Percentiles rank a stretch among this genome's conserved stretches.
These are phyloP conservation scores for Talaromyces sp. DNA, from an alignment of 2,329 filamentous ascomycete species.

Conservation along the genomic window DNA sequence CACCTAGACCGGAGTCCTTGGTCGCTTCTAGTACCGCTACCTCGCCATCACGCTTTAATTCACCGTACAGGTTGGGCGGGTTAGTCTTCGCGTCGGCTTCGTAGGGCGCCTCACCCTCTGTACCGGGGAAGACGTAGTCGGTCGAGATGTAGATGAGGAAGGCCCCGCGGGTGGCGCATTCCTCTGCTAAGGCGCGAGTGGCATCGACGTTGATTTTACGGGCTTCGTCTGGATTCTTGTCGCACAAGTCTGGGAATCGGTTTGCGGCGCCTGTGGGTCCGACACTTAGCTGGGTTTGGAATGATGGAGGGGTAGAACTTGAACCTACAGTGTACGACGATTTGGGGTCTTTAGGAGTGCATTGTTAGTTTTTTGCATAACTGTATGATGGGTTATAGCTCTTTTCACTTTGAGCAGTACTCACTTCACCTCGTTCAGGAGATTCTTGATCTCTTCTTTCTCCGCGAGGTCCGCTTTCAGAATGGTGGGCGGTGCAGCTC, in stretches of 20 bases:
- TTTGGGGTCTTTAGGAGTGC: constrained; percentile 62
- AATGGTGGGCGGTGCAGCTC: constrained; percentile 70
- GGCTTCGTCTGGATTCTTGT: constrained; percentile 75
- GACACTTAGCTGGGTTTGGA: constrained; percentile 10
- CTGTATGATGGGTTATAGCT: background rate
- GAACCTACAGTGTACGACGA: constrained; percentile 81
- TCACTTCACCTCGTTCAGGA: constrained; percentile 58
- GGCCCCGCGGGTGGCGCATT: constrained; percentile 60
- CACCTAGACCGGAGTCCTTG: constrained; percentile 57
- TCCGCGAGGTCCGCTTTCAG: constrained; percentile 59
- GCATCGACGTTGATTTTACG: constrained; percentile 74
- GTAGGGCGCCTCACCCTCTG: constrained; percentile 84
- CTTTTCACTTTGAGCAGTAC: constrained; percentile 15
- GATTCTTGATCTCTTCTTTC: constrained; percentile 46
- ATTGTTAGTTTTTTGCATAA: background rate
- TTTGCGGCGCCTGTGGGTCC: constrained; percentile 72
- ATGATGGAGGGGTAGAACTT: background rate
- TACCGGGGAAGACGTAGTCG: constrained; percentile 77
- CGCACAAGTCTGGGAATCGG: constrained; percentile 83
- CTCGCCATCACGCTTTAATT: constrained; percentile 73
- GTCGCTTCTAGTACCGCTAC: constrained; percentile 68
- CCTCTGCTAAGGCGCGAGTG: constrained; percentile 65
- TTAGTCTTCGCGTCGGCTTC: constrained; percentile 63
- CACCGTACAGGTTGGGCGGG: constrained; percentile 79
- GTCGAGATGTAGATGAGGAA: constrained; percentile 67